These are phyloP conservation scores for Yamadazyma songkhlaensis DNA, from an alignment of 1,139 yeast species.

Conservation along the genomic window DNA sequence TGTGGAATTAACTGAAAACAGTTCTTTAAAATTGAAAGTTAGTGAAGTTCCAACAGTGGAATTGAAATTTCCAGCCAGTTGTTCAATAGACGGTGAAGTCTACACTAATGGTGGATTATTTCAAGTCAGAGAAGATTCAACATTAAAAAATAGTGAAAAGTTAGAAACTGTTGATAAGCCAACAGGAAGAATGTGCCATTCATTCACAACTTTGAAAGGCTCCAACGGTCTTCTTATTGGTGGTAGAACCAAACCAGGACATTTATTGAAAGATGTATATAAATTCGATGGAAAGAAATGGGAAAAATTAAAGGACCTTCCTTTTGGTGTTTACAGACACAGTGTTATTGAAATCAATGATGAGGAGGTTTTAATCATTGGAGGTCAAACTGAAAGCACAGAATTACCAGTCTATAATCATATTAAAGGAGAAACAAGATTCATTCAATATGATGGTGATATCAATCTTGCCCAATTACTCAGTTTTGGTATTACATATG, in stretches of 20 bases:
- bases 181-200: slow-evolving; percentile 61
- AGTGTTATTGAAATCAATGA: slow-evolving; percentile 32
- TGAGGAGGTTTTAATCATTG: slow-evolving; percentile 46
- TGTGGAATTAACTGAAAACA: slow-evolving; percentile 3
- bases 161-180: slow-evolving; percentile 17
- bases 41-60: slow-evolving; percentile 17
- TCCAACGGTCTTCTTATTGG: slow-evolving; percentile 50
- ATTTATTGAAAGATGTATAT: slow-evolving; percentile 33
- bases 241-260: slow-evolving; percentile 66
- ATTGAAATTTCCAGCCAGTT: slow-evolving; percentile 49
- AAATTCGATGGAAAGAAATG: slow-evolving; percentile 23
- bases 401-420: slow-evolving; percentile 20
- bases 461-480: slow-evolving; percentile 26
- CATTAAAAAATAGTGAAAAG: slow-evolving; percentile 12
- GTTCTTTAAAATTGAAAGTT: slow-evolving; percentile 2
- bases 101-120: slow-evolving; percentile 56
- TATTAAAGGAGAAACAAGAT: slow-evolving; percentile 12
- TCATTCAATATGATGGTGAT: slow-evolving; percentile 17
- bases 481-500: slow-evolving; percentile 24
- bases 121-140: slow-evolving; percentile 36
- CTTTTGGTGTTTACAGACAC: slow-evolving; percentile 55
- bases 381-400: slow-evolving; percentile 35
- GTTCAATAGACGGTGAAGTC: slow-evolving; percentile 21
- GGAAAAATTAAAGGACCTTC: slow-evolving; percentile 35
- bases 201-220: slow-evolving; percentile 34